phyloP scores from a whole-genome alignment of 805 yeast genomes.

The Clavispora vitiphila region DNA sequence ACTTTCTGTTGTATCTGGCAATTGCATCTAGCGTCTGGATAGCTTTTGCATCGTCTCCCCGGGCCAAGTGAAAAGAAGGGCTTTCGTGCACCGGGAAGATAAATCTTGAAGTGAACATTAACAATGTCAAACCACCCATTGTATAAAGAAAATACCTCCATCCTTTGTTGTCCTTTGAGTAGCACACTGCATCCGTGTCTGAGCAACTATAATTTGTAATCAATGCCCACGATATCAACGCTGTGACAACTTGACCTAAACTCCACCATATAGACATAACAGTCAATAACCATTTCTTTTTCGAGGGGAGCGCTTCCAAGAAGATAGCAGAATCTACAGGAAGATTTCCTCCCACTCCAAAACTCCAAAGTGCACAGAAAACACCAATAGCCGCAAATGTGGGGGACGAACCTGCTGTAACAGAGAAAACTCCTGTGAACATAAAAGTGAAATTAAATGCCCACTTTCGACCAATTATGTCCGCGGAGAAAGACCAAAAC shows the following conservation, averaged over 20 bases:
- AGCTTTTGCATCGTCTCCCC: conserved; percentile 49
- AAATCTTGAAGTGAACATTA: conserved; percentile 30
- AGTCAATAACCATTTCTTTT: conserved; percentile 21
- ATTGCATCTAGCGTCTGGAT: conserved; percentile 38
- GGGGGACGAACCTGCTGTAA: conserved; percentile 20
- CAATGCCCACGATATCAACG: conserved; percentile 13
- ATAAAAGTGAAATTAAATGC: conserved; percentile 22
- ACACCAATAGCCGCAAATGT: conserved; percentile 19
- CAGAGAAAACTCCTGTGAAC: conserved; percentile 20
- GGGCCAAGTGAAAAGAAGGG: conserved; percentile 50
- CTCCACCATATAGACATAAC: conserved; percentile 29
- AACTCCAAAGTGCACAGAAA: conserved; percentile 22
- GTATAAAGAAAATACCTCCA: conserved; percentile 56
- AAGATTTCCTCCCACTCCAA: conserved; percentile 24
- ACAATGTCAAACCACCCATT: conserved; percentile 42
- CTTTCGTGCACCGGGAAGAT: conserved; percentile 45
- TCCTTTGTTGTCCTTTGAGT: conserved; percentile 46
- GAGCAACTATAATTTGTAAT: conserved; percentile 11
- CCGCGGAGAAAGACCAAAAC: conserved; percentile 21
- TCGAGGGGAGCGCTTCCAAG: conserved; percentile 21
- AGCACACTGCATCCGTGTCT: conserved; percentile 25
- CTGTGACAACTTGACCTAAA: conserved; percentile 18
- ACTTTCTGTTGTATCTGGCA: conserved; percentile 42
- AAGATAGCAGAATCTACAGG: conserved; percentile 24
- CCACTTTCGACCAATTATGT: conserved; percentile 23